A percentile compares a stretch with the other conserved stretches of the same genome.
Evolutionary conservation across 2,329 filamentous ascomycete species (phyloP).

Genomic region (Ceratocystis ficicola): DNA sequence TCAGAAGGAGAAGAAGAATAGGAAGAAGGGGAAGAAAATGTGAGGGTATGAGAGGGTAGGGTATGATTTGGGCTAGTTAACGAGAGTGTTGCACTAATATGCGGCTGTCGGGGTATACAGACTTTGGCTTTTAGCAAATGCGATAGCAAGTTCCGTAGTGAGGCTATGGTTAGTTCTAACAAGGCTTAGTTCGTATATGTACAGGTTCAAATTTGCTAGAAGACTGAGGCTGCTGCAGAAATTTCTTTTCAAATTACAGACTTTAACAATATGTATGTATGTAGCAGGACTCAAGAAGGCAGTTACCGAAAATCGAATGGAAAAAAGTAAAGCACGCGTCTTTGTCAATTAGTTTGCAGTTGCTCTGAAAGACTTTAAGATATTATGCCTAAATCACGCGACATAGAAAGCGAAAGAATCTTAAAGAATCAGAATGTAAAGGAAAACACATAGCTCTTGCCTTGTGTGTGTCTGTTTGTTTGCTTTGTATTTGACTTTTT

Average conservation of each 20-base stretch:
- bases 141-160: no score
- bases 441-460: neutral
- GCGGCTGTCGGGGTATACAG: no score
- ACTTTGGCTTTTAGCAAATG: no score
- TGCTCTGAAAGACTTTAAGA: neutral
- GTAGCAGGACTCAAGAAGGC: neutral
- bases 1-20: neutral
- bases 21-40: neutral
- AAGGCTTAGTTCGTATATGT: no score
- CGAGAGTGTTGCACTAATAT: no score
- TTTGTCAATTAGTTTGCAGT: neutral
- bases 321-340: neutral
- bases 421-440: neutral
- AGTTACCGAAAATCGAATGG: neutral
- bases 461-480: neutral
- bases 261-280: neutral
- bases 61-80: no score
- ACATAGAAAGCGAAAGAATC: neutral
- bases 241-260: no score
- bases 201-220: no score
- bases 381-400: neutral
- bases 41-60: neutral
- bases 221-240: no score
- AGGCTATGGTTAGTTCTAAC: no score
- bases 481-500: neutral